Percentiles rank a stretch among this genome's conserved stretches.
phyloP scores from a whole-genome alignment of 169 alveolate genomes.

The Condylostoma magnum region DNA sequence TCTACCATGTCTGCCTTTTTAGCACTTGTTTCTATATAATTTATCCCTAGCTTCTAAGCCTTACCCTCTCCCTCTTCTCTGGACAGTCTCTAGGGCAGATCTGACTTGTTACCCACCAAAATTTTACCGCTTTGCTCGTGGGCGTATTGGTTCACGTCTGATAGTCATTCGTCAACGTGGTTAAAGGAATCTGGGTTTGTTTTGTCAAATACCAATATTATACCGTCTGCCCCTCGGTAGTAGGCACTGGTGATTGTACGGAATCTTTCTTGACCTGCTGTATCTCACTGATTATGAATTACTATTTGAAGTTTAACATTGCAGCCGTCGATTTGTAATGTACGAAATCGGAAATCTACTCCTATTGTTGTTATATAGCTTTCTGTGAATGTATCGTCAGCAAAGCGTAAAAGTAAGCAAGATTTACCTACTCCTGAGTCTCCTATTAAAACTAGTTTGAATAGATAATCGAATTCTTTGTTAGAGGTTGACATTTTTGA shows the following conservation, averaged over 20 bases:
- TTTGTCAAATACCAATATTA: slow-evolving; percentile 91
- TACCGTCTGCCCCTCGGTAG: slow-evolving; percentile 97
- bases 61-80: slow-evolving; percentile 13
- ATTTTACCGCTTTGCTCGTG: slow-evolving; percentile 87
- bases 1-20: slow-evolving; percentile 11
- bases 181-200: slow-evolving; percentile 77
- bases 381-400: slow-evolving; percentile 83
- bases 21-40: slow-evolving; percentile 25
- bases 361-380: slow-evolving; percentile 93
- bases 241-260: slow-evolving; percentile 94
- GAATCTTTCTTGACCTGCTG: slow-evolving; percentile 74
- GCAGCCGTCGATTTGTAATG: slow-evolving; percentile 88
- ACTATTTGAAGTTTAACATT: slow-evolving; percentile 90
- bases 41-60: slow-evolving; percentile 3
- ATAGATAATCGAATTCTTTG: slow-evolving; percentile 94
- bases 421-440: slow-evolving; percentile 99
- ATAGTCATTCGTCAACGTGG: slow-evolving; percentile 90
- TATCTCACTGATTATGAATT: too few relatives aligned
- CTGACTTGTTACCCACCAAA: slow-evolving; percentile 96
- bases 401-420: slow-evolving; percentile 94
- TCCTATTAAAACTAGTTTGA: slow-evolving; percentile 96
- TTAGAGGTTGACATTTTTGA: too few relatives aligned
- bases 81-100: slow-evolving; percentile 40
- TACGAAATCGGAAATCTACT: slow-evolving; percentile 91
- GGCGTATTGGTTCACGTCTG: slow-evolving; percentile 93